Evolutionary conservation across 768 basidiomycete species (phyloP).

Genomic region (Neoboletus subvelutipes): DNA sequence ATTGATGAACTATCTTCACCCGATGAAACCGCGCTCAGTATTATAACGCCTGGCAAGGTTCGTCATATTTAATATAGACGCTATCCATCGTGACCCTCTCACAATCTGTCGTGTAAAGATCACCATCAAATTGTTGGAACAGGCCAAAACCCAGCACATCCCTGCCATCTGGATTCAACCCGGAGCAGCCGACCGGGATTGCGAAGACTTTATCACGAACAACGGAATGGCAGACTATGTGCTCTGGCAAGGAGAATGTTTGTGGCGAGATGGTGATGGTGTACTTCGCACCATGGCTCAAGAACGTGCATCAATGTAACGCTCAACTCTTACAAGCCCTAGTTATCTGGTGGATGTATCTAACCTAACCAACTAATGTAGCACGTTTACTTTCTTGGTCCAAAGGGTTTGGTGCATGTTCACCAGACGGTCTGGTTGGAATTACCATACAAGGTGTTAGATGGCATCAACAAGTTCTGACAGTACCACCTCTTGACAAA

Average conservation of each 20-base stretch:
- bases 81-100: neutral
- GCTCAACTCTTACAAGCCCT: neutral
- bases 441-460: neutral
- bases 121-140: conserved; percentile 64
- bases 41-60: conserved; percentile 77
- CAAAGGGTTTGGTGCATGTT: neutral
- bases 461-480: neutral
- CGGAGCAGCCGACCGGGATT: conserved; percentile 71
- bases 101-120: conserved; percentile 43
- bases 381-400: neutral
- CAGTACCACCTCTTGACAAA: neutral
- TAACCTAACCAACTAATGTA: neutral
- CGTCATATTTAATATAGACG: neutral
- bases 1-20: conserved; percentile 61
- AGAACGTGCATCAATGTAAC: conserved; percentile 25
- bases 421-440: neutral
- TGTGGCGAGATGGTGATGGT: conserved; percentile 74
- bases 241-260: conserved; percentile 81
- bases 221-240: conserved; percentile 64
- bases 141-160: conserved; percentile 67
- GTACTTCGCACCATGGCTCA: conserved; percentile 33
- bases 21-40: conserved; percentile 67
- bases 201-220: conserved; percentile 62
- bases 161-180: conserved; percentile 89
- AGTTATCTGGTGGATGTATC: neutral